Conservation (phyloP, 2,329 filamentous ascomycete genomes). For the Aciculosporium take region DNA sequence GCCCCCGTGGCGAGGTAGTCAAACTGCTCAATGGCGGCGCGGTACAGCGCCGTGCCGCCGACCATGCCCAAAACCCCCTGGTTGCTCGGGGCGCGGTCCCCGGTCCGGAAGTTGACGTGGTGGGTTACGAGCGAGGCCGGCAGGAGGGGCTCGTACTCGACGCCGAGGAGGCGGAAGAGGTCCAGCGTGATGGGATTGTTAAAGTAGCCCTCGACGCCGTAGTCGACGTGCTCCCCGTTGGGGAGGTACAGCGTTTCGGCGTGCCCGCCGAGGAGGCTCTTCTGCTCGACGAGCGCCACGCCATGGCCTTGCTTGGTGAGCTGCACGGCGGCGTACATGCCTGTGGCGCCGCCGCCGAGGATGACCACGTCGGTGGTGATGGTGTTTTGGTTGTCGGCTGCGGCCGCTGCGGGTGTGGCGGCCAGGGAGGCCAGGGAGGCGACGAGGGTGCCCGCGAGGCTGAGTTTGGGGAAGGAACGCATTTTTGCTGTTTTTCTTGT, state of each 20-base stretch:
- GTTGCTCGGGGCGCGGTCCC: not conserved
- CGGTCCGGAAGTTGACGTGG: slow-evolving; percentile 11
- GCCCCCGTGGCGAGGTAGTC: slow-evolving; percentile 1
- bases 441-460: not conserved
- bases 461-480: not conserved
- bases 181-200: slow-evolving; percentile 18
- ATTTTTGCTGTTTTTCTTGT: not conserved
- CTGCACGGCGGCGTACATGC: slow-evolving; percentile 25
- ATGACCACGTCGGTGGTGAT: slow-evolving; percentile 14
- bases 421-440: not conserved
- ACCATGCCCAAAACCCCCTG: not conserved
- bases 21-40: slow-evolving; percentile 1
- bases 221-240: slow-evolving; percentile 14
- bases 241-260: slow-evolving; percentile 19
- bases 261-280: slow-evolving; percentile 25
- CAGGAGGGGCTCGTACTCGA: slow-evolving; percentile 7
- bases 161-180: slow-evolving; percentile 23
- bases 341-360: slow-evolving; percentile 27
- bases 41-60: not conserved
- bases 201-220: slow-evolving; percentile 16
- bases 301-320: slow-evolving; percentile 22
- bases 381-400: not conserved
- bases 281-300: slow-evolving; percentile 25
- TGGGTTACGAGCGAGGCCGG: slow-evolving; percentile 8
- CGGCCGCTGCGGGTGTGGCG: not conserved